Evolutionary conservation across 2,329 filamentous ascomycete species (phyloP), one percentile per base, ranked within the genome.

Genomic region (Epichloe sibirici): DNA sequence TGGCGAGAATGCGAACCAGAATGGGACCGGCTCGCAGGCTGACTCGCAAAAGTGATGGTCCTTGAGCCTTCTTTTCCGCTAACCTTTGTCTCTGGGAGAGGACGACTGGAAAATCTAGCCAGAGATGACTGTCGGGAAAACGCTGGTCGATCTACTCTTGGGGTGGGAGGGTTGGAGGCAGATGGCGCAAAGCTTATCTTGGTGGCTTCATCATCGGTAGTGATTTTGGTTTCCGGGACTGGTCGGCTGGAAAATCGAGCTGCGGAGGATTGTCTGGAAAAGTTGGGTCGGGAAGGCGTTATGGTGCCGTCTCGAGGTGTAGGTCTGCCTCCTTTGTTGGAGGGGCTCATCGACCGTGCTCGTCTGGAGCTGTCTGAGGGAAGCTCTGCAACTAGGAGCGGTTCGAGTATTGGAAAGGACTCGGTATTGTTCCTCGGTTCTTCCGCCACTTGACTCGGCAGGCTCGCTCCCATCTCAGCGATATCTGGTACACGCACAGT

Each of bases 161-260:
- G 59, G 5, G 59, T 61, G 17, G 45, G 4, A 7, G 57, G 52
- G 17, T 58, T 61, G 7, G 57, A 57, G 7, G 59, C 62, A 13
- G 62, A 58, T 8, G 68, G 64, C 5, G 68, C 81, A 66, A 93
- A 94, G 78, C 86, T 87, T 56, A 94, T 90, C 39, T 62, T 68
- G 1, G 78, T 72, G 1, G 61, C 62, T 1, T 77, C 80, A 53
- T 85, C 86, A 55, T 86, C 79, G 1, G 74, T 72, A 3, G 79
- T 79, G 23, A 89, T 76, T 55, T 75, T 78, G 2, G 86, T 83
- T 57, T 85, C 80, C 0, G 87, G 88, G 1, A 88, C 81, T 0
- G 86, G 81, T 5, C 80, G 81, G 49, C 85, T 90, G 0, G 83
- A 85, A 64, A 91, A 91, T 39, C 80, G 79, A 45, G 78, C 69